Evolutionary conservation across 2,329 filamentous ascomycete genomes (phyloP).

Genomic region (Ceratocystis eucalypticola): DNA sequence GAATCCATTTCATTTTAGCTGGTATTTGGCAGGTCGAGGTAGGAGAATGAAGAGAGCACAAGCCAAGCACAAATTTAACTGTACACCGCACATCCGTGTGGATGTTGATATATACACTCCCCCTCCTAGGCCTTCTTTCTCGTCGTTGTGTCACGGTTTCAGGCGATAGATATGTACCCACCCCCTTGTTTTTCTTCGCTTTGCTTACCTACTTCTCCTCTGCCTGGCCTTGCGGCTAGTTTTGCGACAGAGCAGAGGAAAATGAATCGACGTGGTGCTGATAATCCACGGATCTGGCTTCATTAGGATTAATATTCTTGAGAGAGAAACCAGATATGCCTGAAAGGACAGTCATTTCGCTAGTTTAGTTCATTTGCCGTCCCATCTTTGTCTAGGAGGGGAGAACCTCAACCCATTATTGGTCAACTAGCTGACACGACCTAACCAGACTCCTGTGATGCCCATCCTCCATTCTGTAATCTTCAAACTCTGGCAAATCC

Average conservation of each 20-base stretch:
- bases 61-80: not conserved
- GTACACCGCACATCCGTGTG: too few relatives aligned
- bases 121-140: not conserved
- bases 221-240: not conserved
- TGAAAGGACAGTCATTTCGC: too few relatives aligned
- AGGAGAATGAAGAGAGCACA: not conserved
- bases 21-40: not conserved
- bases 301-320: not conserved
- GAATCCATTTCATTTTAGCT: constrained; percentile 1
- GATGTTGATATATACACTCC: not conserved
- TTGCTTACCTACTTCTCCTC: not conserved
- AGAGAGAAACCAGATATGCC: not conserved
- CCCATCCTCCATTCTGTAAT: not conserved
- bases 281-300: not conserved
- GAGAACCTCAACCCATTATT: too few relatives aligned
- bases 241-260: not conserved
- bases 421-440: too few relatives aligned
- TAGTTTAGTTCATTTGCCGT: not conserved
- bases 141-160: not conserved
- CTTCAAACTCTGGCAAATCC: not conserved
- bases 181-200: not conserved
- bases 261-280: not conserved
- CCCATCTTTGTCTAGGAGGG: not conserved
- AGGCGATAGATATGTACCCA: constrained; percentile 1
- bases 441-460: not conserved